Percentiles rank a stretch among this genome's conserved stretches.
Evolutionary conservation across 2,329 filamentous ascomycete genomes (phyloP).

Genomic region (Aspergillus nomiae): DNA sequence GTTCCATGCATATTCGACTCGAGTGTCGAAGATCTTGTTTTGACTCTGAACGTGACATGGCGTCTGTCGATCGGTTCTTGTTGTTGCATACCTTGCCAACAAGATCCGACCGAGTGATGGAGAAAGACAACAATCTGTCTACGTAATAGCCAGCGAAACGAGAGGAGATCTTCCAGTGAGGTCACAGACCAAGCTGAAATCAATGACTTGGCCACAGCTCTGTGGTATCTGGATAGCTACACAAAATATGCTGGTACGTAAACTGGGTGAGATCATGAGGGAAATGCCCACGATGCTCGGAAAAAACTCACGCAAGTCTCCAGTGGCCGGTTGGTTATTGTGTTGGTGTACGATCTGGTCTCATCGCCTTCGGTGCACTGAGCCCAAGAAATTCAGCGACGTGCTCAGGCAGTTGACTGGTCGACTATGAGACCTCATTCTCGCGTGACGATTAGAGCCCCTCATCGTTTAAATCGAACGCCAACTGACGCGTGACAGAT

Average conservation of each 20-base stretch:
- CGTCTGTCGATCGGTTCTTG: constrained; percentile 2
- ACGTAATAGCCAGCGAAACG: background rate
- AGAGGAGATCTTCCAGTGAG: background rate
- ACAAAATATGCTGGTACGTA: background rate
- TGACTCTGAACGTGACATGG: constrained; percentile 16
- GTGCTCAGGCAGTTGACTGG: constrained; percentile 14
- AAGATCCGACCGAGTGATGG: background rate
- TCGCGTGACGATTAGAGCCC: constrained; percentile 11
- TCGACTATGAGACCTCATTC: constrained; percentile 14
- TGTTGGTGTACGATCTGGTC: background rate
- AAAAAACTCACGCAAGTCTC: constrained; percentile 11
- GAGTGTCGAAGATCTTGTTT: background rate
- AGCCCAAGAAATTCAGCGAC: background rate
- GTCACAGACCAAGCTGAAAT: background rate
- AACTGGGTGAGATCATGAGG: constrained; percentile 2
- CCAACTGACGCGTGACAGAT: constrained; percentile 36
- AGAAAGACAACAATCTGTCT: background rate
- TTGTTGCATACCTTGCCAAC: constrained; percentile 1
- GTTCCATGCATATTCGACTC: constrained; percentile 16
- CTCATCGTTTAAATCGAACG: constrained; percentile 10
- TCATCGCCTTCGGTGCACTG: background rate
- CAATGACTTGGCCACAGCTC: background rate
- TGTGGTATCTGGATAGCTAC: background rate
- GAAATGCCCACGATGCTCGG: constrained; percentile 15
- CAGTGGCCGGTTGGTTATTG: background rate